A percentile compares a stretch with the other conserved stretches of the same genome.
Conservation (phyloP, 139 green algal species). For the Dunaliella primolecta region DNA sequence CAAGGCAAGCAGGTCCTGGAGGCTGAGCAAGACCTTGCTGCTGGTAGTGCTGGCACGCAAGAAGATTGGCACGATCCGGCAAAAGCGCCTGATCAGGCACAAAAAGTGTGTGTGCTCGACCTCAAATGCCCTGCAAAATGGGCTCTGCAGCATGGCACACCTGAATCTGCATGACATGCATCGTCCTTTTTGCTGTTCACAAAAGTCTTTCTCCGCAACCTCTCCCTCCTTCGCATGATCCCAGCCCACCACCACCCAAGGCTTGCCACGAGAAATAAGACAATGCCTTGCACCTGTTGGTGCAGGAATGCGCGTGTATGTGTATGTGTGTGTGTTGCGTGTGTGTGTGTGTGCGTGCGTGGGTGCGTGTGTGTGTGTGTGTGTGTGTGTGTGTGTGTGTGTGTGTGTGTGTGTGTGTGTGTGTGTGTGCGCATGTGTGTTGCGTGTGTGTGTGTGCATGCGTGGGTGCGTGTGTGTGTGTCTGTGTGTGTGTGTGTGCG, state of each 20-base stretch:
- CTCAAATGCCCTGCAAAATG: no score
- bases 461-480: no score
- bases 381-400: slow-evolving; percentile 1
- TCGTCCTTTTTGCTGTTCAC: no score
- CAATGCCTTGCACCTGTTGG: neutral
- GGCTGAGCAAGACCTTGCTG: no score
- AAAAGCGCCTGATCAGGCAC: no score
- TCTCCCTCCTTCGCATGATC: slow-evolving; percentile 9
- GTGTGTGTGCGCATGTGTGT: slow-evolving; percentile 6
- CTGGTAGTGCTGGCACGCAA: no score
- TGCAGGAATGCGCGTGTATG: slow-evolving; percentile 3
- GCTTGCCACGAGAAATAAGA: slow-evolving; percentile 15
- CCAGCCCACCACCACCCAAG: slow-evolving; percentile 16
- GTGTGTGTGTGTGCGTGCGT: slow-evolving; percentile 14
- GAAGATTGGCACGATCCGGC: no score
- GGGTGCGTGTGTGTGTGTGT: slow-evolving; percentile 12
- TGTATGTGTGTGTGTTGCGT: slow-evolving; percentile 13
- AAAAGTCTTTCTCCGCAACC: slow-evolving; percentile 3
- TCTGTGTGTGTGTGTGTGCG: slow-evolving; percentile 12
- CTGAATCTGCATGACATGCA: no score
- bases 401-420: slow-evolving; percentile 6
- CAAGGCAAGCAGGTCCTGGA: no score
- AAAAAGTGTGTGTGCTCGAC: no score
- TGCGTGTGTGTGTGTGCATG: no score
- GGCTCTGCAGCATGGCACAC: no score